Evolutionary conservation across 495 filamentous ascomycete species (phyloP).

Genomic region (Cercophora sp.): DNA sequence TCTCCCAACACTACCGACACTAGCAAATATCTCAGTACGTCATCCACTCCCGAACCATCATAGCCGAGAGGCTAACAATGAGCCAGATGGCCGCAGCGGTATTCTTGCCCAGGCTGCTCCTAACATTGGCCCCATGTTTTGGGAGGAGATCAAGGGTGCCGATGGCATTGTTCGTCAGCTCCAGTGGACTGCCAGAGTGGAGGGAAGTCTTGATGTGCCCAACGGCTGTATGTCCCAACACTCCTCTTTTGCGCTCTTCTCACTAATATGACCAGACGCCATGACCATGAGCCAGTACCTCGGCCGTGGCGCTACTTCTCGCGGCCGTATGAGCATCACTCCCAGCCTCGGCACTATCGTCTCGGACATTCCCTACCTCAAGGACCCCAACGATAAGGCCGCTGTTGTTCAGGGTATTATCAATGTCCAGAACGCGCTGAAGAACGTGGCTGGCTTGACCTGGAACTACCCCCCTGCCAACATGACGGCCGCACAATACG

Average conservation of each 20-base stretch:
- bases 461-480: conserved; percentile 50
- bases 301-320: conserved; percentile 56
- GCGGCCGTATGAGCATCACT: conserved; percentile 62
- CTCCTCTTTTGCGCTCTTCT: neutral
- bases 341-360: conserved; percentile 52
- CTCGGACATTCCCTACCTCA: conserved; percentile 52
- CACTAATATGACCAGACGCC: conserved; percentile 20
- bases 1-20: conserved; percentile 35
- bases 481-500: conserved; percentile 49
- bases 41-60: too few species aligned
- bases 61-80: too few species aligned
- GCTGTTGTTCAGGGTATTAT: conserved; percentile 55
- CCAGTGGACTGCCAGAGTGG: conserved; percentile 62
- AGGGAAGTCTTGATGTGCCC: conserved; percentile 44
- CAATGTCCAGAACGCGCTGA: conserved; percentile 53
- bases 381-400: conserved; percentile 47
- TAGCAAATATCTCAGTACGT: conserved; percentile 32
- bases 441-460: conserved; percentile 49
- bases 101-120: conserved; percentile 68
- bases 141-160: conserved; percentile 54
- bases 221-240: conserved; percentile 30
- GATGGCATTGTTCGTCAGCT: conserved; percentile 64
- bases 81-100: conserved; percentile 51
- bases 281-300: conserved; percentile 66
- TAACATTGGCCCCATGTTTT: conserved; percentile 60